Evolutionary conservation across 345 rosid genomes (phyloP).

Genomic region (Microcos paniculata): DNA sequence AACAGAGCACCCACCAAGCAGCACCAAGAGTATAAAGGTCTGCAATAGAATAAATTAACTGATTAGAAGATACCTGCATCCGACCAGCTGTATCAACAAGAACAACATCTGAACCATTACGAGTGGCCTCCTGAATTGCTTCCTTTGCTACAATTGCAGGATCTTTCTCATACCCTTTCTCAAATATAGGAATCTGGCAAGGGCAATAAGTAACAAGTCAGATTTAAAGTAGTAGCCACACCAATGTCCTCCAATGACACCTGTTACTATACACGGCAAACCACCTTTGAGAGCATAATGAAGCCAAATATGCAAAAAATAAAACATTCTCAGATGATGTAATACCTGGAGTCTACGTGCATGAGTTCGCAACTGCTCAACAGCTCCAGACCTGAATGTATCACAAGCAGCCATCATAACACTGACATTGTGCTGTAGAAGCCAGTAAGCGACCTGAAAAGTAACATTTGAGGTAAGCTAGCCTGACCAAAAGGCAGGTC

Average conservation of each 20-base stretch:
- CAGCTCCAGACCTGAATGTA: slow-evolving; percentile 98
- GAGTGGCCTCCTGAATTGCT: slow-evolving; percentile 90
- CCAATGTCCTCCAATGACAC: background rate
- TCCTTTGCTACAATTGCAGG: slow-evolving; percentile 98
- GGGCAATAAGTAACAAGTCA: slow-evolving; percentile 8
- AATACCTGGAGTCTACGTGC: slow-evolving; percentile 95
- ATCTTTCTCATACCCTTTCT: slow-evolving; percentile 98
- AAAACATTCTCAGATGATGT: background rate
- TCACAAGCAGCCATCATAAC: slow-evolving; percentile 99
- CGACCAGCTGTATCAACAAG: slow-evolving; percentile 99
- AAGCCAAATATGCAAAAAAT: background rate
- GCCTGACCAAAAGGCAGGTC: slow-evolving; percentile 4
- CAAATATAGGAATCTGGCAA: slow-evolving; percentile 85
- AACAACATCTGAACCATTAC: slow-evolving; percentile 88
- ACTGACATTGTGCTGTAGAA: slow-evolving; percentile 80
- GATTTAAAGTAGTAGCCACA: background rate
- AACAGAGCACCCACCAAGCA: background rate
- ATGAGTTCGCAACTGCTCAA: slow-evolving; percentile 95
- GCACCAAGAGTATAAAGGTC: background rate
- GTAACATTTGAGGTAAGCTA: slow-evolving; percentile 5
- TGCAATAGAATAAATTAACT: background rate
- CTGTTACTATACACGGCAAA: background rate
- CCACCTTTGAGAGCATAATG: background rate
- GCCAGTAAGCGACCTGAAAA: slow-evolving; percentile 94
- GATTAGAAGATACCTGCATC: slow-evolving; percentile 35